Conservation (phyloP, 1,284 basidiomycete genomes). For the Ustilago shanxiensis region DNA sequence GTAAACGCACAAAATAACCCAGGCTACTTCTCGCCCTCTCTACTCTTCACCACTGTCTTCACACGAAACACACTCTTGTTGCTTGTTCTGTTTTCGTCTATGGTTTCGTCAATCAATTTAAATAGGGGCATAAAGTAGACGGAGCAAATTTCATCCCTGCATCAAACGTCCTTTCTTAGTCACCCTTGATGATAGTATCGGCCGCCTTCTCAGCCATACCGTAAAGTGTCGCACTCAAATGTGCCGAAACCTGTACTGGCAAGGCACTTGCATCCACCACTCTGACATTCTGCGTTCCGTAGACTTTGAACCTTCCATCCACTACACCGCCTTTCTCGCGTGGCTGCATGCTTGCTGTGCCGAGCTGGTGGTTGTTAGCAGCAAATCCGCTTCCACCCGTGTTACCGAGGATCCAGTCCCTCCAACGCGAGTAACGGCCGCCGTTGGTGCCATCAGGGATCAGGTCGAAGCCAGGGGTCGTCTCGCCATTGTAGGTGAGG, state of each 20-base stretch:
- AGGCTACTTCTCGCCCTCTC: background rate
- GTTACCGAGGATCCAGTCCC: slow-evolving; percentile 68
- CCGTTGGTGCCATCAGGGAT: slow-evolving; percentile 59
- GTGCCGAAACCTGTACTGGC: slow-evolving; percentile 56
- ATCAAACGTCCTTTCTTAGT: background rate
- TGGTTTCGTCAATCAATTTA: too few species aligned
- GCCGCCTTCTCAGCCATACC: slow-evolving; percentile 61
- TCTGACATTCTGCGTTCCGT: slow-evolving; percentile 68
- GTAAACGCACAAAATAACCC: slow-evolving; percentile 17
- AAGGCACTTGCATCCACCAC: slow-evolving; percentile 62
- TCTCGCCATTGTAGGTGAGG: slow-evolving; percentile 66
- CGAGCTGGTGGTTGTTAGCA: slow-evolving; percentile 75
- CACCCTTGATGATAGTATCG: slow-evolving; percentile 24
- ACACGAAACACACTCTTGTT: background rate
- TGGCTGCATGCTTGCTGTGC: slow-evolving; percentile 77
- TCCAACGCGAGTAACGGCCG: slow-evolving; percentile 68
- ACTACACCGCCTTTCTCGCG: slow-evolving; percentile 75
- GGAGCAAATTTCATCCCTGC: background rate
- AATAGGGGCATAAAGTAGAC: background rate
- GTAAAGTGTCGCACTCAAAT: slow-evolving; percentile 58
- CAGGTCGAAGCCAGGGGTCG: slow-evolving; percentile 63
- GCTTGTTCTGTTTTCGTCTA: background rate
- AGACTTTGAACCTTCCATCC: slow-evolving; percentile 64
- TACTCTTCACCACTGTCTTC: background rate
- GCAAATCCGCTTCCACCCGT: slow-evolving; percentile 62